Percentiles rank a stretch among this genome's conserved stretches.
phyloP scores from a whole-genome alignment of 345 rosid genomes.

The Ceriops decandra region DNA sequence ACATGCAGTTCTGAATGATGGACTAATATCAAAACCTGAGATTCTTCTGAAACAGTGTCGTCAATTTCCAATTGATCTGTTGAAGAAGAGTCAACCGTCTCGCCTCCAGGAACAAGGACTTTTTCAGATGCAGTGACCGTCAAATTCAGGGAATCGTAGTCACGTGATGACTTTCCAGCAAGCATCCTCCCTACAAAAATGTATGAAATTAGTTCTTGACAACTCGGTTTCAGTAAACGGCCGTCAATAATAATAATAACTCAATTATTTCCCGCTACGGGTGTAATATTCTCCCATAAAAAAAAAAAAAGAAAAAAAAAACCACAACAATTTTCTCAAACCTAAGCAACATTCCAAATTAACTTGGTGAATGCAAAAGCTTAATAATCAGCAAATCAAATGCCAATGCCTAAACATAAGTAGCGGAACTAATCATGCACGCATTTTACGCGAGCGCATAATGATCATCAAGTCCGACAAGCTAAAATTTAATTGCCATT shows the following conservation, averaged over 20 bases:
- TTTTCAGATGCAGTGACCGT: constrained; percentile 55
- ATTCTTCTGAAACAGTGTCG: constrained; percentile 35
- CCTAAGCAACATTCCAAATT: too few species aligned
- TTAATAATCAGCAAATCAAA: too few species aligned
- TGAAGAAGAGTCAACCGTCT: constrained; percentile 38
- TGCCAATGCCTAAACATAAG: too few species aligned
- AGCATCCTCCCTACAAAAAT: constrained; percentile 68
- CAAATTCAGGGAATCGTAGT: constrained; percentile 54
- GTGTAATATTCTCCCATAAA: too few species aligned
- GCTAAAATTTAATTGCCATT: too few species aligned
- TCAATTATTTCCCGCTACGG: background rate
- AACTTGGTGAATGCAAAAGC: too few species aligned
- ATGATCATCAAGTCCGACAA: too few species aligned
- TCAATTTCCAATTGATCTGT: constrained; percentile 44
- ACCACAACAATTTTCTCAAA: too few species aligned
- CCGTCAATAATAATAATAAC: background rate
- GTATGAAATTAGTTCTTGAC: constrained; percentile 30
- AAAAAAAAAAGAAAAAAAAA: too few species aligned
- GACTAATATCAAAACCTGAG: constrained; percentile 41
- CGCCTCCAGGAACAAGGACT: constrained; percentile 55
- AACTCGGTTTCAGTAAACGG: background rate
- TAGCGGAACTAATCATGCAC: too few species aligned
- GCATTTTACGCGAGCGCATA: too few species aligned
- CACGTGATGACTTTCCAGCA: constrained; percentile 55
- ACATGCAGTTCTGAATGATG: background rate